Percentiles rank a stretch among this genome's conserved stretches.
phyloP scores from a whole-genome alignment of 768 basidiomycete species.

The Auricularia heimuer region DNA sequence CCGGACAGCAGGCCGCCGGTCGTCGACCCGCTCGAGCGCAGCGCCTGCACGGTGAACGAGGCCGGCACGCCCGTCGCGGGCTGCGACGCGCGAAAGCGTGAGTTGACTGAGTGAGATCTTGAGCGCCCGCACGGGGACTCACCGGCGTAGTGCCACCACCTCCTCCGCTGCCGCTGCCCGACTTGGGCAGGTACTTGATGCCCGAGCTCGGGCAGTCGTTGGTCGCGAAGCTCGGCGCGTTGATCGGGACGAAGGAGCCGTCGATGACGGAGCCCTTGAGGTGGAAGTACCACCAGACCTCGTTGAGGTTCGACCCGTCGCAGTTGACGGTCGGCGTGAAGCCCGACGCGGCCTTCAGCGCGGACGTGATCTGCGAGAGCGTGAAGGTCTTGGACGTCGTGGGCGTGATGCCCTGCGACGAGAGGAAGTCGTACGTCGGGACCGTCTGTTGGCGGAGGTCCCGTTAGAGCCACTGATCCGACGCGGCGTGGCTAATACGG shows the following conservation, averaged over 20 bases:
- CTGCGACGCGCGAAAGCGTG: background rate
- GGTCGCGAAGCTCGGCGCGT: conserved; percentile 21
- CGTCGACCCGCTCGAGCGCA: conserved; percentile 22
- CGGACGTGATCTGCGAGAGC: conserved; percentile 41
- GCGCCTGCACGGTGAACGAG: conserved; percentile 37
- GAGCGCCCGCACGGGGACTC: background rate
- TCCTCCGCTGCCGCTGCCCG: conserved; percentile 17
- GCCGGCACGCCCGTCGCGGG: conserved; percentile 25
- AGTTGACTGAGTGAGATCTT: background rate
- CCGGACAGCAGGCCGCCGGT: conserved; percentile 43
- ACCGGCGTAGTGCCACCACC: background rate
- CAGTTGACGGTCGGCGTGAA: conserved; percentile 44
- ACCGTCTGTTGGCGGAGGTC: conserved; percentile 33
- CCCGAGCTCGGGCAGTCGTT: conserved; percentile 40
- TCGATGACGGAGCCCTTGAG: conserved; percentile 57
- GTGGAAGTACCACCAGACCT: conserved; percentile 56
- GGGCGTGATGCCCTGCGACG: conserved; percentile 64
- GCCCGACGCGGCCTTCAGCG: conserved; percentile 45
- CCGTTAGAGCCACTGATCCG: background rate
- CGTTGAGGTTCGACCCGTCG: conserved; percentile 25
- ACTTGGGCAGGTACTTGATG: conserved; percentile 52
- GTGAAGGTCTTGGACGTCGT: conserved; percentile 47
- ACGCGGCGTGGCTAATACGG: conserved; percentile 1
- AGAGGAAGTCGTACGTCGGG: conserved; percentile 67
- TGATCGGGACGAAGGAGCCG: conserved; percentile 49